These are phyloP conservation scores for Xylaria sp. DNA, from an alignment of 2,329 filamentous ascomycete species.

Conservation along the genomic window DNA sequence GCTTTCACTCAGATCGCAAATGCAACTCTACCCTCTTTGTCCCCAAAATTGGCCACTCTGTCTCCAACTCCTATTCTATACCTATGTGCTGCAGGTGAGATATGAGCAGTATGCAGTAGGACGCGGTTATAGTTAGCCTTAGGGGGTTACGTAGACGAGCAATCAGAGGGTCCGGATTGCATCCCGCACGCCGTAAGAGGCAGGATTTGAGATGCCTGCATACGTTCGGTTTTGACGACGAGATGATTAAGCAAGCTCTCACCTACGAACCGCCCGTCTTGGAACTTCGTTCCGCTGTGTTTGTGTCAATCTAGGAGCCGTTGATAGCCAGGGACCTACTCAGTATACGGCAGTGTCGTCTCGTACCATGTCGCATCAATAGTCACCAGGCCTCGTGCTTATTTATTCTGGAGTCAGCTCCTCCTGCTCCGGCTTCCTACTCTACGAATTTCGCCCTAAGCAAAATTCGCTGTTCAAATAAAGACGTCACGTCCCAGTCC, in stretches of 20 bases:
- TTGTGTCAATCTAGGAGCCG: constrained; percentile 12
- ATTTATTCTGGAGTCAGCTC: constrained; percentile 1
- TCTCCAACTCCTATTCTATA: constrained; percentile 22
- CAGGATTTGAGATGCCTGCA: constrained; percentile 34
- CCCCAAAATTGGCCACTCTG: constrained; percentile 22
- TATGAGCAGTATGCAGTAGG: neutral
- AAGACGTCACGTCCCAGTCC: constrained; percentile 4
- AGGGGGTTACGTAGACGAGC: neutral
- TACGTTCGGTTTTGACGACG: constrained; percentile 11
- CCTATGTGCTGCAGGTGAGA: constrained; percentile 6
- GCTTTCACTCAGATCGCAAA: constrained; percentile 21
- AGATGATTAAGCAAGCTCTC: constrained; percentile 19
- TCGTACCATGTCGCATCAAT: constrained; percentile 7
- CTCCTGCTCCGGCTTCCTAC: constrained; percentile 2
- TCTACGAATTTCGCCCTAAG: neutral
- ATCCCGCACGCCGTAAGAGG: constrained; percentile 28
- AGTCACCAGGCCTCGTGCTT: constrained; percentile 8
- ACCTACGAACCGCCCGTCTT: constrained; percentile 7
- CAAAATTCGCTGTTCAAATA: neutral
- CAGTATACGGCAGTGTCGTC: neutral
- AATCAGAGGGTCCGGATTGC: constrained; percentile 17
- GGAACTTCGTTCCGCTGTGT: constrained; percentile 12
- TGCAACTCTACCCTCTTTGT: constrained; percentile 29
- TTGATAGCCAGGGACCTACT: constrained; percentile 3
- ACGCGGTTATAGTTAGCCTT: constrained; percentile 2